These are phyloP conservation scores for Neofusicoccum sp. DNA, from an alignment of 2,329 filamentous ascomycete genomes.

Conservation along the genomic window DNA sequence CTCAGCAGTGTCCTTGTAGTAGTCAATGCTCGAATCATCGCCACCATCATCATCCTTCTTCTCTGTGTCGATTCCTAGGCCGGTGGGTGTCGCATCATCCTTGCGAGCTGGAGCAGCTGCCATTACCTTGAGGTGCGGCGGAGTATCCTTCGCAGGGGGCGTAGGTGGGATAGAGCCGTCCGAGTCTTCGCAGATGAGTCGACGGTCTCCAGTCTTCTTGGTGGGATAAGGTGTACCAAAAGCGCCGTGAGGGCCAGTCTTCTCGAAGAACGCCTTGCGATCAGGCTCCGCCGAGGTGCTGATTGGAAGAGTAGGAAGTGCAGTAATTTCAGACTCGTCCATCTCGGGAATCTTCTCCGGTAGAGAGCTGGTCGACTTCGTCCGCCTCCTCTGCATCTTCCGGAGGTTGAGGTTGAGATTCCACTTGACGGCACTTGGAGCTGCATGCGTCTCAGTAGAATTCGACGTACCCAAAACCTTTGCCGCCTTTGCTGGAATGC, in stretches of 20 bases:
- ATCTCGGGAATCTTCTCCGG: neutral
- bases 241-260: neutral
- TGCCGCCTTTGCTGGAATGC: neutral
- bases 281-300: neutral
- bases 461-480: neutral
- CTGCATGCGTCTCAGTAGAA: neutral
- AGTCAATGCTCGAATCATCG: constrained; percentile 17
- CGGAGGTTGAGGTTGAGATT: neutral
- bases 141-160: constrained; percentile 46
- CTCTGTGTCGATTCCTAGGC: neutral
- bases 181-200: constrained; percentile 3
- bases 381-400: neutral
- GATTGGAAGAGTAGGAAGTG: neutral
- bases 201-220: neutral
- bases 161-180: constrained; percentile 32
- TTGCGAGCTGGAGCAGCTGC: neutral
- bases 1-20: neutral
- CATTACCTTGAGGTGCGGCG: constrained; percentile 27
- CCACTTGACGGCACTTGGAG: neutral
- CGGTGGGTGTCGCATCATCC: neutral
- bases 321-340: neutral
- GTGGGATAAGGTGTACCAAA: neutral
- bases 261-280: neutral
- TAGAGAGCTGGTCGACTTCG: constrained; percentile 2
- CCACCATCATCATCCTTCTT: constrained; percentile 12